Conservation (phyloP, 1,284 basidiomycete genomes). For the Laetiporus sulphureus region DNA sequence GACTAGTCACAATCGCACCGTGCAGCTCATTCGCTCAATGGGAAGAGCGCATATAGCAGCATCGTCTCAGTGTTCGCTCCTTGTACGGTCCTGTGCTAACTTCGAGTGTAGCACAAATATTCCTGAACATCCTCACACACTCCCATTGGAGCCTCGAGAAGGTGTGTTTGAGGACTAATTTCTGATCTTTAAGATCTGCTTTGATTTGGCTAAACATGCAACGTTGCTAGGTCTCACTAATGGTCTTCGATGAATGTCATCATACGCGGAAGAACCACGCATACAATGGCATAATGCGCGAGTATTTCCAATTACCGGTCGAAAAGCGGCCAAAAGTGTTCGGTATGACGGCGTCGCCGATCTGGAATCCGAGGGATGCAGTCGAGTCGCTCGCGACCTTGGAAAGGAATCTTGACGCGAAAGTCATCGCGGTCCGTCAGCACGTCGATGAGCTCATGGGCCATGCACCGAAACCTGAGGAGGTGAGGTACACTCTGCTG, state of each 20-base stretch:
- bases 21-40: too few relatives aligned
- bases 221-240: slow-evolving; percentile 51
- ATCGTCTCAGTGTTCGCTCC: too few relatives aligned
- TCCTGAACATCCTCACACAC: slow-evolving; percentile 72
- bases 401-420: slow-evolving; percentile 65
- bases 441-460: slow-evolving; percentile 56
- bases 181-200: not conserved
- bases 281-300: slow-evolving; percentile 74
- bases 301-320: slow-evolving; percentile 53
- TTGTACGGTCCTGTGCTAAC: not conserved
- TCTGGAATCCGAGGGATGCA: slow-evolving; percentile 69
- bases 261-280: slow-evolving; percentile 75
- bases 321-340: slow-evolving; percentile 69
- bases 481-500: slow-evolving; percentile 37
- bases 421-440: slow-evolving; percentile 65
- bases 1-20: too few relatives aligned
- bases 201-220: not conserved
- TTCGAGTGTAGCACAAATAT: slow-evolving; percentile 62
- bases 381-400: slow-evolving; percentile 51
- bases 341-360: slow-evolving; percentile 83
- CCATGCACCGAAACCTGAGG: slow-evolving; percentile 57
- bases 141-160: slow-evolving; percentile 69
- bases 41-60: too few relatives aligned
- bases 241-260: slow-evolving; percentile 83
- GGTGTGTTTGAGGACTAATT: slow-evolving; percentile 25